Evolutionary conservation across 331 rosid genomes (phyloP).

Genomic region (Spiraea crenata): DNA sequence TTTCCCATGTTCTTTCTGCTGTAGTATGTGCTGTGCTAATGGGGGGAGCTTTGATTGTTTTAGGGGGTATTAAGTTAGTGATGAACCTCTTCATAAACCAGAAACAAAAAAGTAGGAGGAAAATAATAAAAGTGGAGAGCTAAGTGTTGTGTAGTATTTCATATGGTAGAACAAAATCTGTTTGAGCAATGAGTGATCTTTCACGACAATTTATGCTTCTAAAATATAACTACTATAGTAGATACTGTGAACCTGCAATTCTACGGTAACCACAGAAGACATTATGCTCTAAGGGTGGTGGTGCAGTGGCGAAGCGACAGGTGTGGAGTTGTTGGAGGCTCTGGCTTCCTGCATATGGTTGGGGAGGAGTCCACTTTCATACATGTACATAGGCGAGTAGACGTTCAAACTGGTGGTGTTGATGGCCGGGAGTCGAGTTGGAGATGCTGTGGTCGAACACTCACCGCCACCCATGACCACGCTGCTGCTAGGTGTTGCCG

Average conservation of each 20-base stretch:
- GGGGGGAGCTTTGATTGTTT: neutral
- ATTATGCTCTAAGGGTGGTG: constrained; percentile 10
- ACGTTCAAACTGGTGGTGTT: neutral
- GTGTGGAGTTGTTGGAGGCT: constrained; percentile 33
- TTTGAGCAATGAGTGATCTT: neutral
- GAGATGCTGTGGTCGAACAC: constrained; percentile 38
- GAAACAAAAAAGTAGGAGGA: no score
- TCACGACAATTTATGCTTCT: neutral
- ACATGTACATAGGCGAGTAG: neutral
- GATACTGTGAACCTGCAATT: no score
- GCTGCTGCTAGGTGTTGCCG: constrained; percentile 32
- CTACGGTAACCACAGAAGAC: no score
- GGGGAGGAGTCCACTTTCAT: constrained; percentile 15
- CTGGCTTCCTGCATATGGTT: constrained; percentile 27
- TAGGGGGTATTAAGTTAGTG: neutral
- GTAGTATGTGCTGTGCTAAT: no score
- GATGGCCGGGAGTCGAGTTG: constrained; percentile 3
- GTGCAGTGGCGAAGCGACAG: constrained; percentile 23
- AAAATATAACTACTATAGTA: no score
- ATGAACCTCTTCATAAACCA: no score
- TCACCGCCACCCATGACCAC: constrained; percentile 25
- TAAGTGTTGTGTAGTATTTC: no score
- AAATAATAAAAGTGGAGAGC: no score
- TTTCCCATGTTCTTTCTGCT: neutral
- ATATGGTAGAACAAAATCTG: neutral